These are phyloP conservation scores for Metrosideros polymorpha DNA, from an alignment of 441 rosid genomes.

Conservation along the genomic window DNA sequence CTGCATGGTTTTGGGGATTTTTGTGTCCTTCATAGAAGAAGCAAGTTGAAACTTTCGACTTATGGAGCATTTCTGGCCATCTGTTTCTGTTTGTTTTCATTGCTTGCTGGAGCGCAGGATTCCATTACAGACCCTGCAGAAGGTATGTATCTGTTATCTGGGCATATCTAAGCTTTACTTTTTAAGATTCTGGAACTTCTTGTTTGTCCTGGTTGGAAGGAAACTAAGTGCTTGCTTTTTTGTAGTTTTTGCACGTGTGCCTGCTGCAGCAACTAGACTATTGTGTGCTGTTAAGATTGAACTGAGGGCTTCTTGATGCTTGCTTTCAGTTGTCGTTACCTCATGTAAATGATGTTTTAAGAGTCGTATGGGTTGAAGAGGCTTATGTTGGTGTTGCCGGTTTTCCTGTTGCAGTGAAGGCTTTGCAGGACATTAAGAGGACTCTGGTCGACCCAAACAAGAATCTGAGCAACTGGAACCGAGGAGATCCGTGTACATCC, in stretches of 20 bases:
- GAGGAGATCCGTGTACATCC: slow-evolving; percentile 78
- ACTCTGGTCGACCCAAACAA: slow-evolving; percentile 47
- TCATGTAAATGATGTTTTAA: not conserved
- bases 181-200: not conserved
- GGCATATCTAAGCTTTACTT: not conserved
- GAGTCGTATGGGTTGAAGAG: not conserved
- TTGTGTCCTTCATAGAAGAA: not conserved
- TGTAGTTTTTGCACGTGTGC: not conserved
- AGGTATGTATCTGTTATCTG: slow-evolving; percentile 26
- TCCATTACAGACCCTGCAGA: slow-evolving; percentile 50
- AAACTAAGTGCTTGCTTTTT: not conserved
- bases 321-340: not conserved
- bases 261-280: not conserved
- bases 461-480: slow-evolving; percentile 64
- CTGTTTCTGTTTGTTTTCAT: slow-evolving; percentile 30
- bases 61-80: slow-evolving; percentile 19
- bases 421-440: slow-evolving; percentile 41
- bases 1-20: not conserved
- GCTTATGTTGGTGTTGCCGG: not conserved
- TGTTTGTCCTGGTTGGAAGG: not conserved
- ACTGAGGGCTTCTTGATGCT: not conserved
- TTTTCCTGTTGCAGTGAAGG: slow-evolving; percentile 38
- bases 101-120: slow-evolving; percentile 30
- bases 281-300: not conserved
- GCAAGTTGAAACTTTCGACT: not conserved